Conservation (phyloP, 2,329 filamentous ascomycete genomes). For the Samsoniella hepiali region DNA sequence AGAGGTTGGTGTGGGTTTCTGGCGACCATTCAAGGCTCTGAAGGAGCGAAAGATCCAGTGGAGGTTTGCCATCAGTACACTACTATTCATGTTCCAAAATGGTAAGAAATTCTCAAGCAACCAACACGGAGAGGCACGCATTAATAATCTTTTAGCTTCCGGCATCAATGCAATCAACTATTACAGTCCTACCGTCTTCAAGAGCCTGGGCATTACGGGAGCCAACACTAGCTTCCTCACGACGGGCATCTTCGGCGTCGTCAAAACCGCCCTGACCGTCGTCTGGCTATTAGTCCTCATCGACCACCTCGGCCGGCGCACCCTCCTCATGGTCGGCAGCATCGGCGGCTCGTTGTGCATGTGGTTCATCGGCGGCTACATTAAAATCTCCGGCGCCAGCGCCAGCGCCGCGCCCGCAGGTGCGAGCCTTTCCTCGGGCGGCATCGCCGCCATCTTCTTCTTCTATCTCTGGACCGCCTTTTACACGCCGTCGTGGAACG, state of each 20-base stretch:
- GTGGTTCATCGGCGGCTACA: conserved; percentile 49
- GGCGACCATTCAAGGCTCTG: conserved; percentile 64
- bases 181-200: conserved; percentile 51
- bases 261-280: conserved; percentile 67
- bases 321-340: conserved; percentile 63
- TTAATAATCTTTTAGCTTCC: conserved; percentile 25
- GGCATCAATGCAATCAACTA: conserved; percentile 81
- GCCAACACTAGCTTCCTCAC: conserved; percentile 50
- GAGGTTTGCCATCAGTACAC: conserved; percentile 69
- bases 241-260: conserved; percentile 73
- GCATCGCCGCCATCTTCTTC: conserved; percentile 65
- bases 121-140: not conserved
- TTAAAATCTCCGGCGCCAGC: conserved; percentile 48
- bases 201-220: conserved; percentile 44
- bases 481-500: conserved; percentile 71
- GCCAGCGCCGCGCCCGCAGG: conserved; percentile 29
- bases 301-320: conserved; percentile 53
- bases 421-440: conserved; percentile 41
- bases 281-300: conserved; percentile 68
- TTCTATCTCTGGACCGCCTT: conserved; percentile 60
- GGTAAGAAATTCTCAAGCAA: conserved; percentile 36
- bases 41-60: conserved; percentile 59
- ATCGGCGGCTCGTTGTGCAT: conserved; percentile 64
- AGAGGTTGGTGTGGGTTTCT: conserved; percentile 68
- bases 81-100: conserved; percentile 79